Percentiles rank a stretch among this genome's conserved stretches.
These are phyloP conservation scores for Saxispiralis lemnorum DNA, from an alignment of 495 filamentous ascomycete species.

Conservation along the genomic window DNA sequence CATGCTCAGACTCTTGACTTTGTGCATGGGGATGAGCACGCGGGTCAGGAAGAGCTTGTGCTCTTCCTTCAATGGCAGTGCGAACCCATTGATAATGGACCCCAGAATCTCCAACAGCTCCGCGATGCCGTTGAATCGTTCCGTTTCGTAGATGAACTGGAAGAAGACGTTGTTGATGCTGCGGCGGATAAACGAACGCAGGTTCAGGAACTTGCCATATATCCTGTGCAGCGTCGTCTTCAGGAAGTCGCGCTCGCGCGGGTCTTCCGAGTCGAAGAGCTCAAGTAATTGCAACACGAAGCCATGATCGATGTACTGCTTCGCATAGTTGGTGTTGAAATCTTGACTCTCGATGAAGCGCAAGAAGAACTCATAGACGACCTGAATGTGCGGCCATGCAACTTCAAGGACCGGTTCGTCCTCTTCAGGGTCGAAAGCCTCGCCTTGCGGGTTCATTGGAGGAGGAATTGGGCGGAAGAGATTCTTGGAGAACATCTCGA, in stretches of 20 bases:
- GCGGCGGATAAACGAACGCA: slow-evolving; percentile 88
- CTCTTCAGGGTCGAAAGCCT: slow-evolving; percentile 97
- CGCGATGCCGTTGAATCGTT: slow-evolving; percentile 95
- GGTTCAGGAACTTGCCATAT: slow-evolving; percentile 96
- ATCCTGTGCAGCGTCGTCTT: slow-evolving; percentile 97
- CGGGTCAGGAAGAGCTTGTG: slow-evolving; percentile 96
- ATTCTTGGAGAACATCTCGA: slow-evolving; percentile 99
- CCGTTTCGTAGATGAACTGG: slow-evolving; percentile 97
- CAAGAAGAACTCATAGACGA: slow-evolving; percentile 98
- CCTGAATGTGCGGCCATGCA: slow-evolving; percentile 98
- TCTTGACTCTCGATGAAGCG: slow-evolving; percentile 98
- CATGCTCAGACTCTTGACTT: slow-evolving; percentile 98
- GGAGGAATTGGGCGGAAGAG: slow-evolving; percentile 93
- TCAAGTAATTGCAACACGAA: slow-evolving; percentile 96
- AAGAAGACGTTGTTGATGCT: slow-evolving; percentile 99
- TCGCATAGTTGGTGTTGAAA: slow-evolving; percentile 99
- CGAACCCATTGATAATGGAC: slow-evolving; percentile 98
- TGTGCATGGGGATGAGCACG: slow-evolving; percentile 84
- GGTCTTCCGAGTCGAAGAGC: slow-evolving; percentile 96
- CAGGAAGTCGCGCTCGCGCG: slow-evolving; percentile 87
- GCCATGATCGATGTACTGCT: slow-evolving; percentile 91
- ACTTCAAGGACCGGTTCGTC: slow-evolving; percentile 97
- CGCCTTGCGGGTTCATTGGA: slow-evolving; percentile 90
- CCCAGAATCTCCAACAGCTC: slow-evolving; percentile 93
- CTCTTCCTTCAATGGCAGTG: slow-evolving; percentile 91